Evolutionary conservation across 331 rosid genomes (phyloP), one percentile per base, ranked within the genome.

Genomic region (Quercus phellos): DNA sequence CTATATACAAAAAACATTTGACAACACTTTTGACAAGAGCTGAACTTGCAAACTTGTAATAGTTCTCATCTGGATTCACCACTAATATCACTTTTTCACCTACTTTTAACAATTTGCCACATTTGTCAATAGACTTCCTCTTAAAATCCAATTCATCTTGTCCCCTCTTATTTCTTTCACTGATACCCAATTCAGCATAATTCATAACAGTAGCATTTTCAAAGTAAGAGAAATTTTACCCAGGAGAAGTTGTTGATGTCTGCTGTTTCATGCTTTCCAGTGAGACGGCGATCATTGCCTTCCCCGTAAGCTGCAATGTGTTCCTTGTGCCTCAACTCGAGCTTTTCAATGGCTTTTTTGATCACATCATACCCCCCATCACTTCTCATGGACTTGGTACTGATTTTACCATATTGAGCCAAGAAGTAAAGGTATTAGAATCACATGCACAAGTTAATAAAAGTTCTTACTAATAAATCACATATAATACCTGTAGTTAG

Each of bases 281-380:
- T 95, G 75, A 95, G 95, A 78, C 97, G 96, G 22, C 98, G 93
- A 81, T 93, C 97, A 35, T 95, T 95, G 80, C 99, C 99, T 88
- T 90, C 89, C 55, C 99, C 99, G 68, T 95, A 93, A 3, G 98
- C 97, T 68, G 97, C 89, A 75, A 95, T 92, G 88, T 95, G 99
- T 8, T 95, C 98, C 30, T 84, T 91, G 89, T 95, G 99, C 84
- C 76, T 93, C 73, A 88, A 80, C 54, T 84, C 80, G 21, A 95
- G 89, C 76, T 95, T 95, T 32, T 86, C 88, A 54, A 95, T 91
- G 13, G 98, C 97, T 72, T 93, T 91, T 80, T 92, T 90, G 71
- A 93, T 95, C 12, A 91, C 55, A 64, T 92, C 97, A 70, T 51
- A 92, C 0, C 98, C 99, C 54, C 99, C 98, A 2, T 91, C 85